Conservation (phyloP, 2,329 filamentous ascomycete genomes). For the Lasiodiplodia hormozganensis region DNA sequence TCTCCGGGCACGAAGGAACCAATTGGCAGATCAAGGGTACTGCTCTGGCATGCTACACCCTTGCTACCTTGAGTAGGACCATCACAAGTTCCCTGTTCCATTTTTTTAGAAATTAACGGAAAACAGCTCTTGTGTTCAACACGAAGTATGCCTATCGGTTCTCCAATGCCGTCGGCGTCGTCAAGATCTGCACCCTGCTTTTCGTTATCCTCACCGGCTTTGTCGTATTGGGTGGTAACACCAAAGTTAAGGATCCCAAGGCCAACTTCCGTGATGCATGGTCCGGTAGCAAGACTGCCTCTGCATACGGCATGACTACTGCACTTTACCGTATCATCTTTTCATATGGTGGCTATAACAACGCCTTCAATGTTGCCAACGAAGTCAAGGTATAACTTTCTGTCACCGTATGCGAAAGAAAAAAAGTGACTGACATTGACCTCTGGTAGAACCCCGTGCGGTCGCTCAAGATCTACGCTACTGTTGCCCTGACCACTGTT, state of each 20-base stretch:
- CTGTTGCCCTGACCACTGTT: conserved; percentile 66
- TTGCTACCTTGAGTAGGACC: conserved; percentile 62
- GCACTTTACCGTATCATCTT: conserved; percentile 72
- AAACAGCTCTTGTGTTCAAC: conserved; percentile 56
- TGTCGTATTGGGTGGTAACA: conserved; percentile 39
- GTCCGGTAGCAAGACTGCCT: conserved; percentile 41
- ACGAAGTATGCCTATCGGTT: conserved; percentile 65
- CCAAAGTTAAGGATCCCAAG: conserved; percentile 37
- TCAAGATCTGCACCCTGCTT: conserved; percentile 47
- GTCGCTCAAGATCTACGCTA: conserved; percentile 68
- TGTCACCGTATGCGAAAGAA: not conserved
- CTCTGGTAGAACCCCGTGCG: conserved; percentile 64
- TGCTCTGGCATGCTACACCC: conserved; percentile 68
- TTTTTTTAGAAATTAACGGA: not conserved
- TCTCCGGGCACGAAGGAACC: conserved; percentile 57
- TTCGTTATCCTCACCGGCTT: conserved; percentile 48
- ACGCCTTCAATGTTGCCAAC: conserved; percentile 74
- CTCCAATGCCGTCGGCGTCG: conserved; percentile 51
- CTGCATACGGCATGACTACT: conserved; percentile 57
- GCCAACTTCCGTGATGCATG: conserved; percentile 40
- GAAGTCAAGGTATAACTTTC: conserved; percentile 62
- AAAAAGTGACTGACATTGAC: not conserved
- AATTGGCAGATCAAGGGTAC: conserved; percentile 73
- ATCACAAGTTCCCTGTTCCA: not conserved
- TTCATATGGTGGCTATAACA: conserved; percentile 67